Base-by-base conservation (phyloP, 2,329 filamentous ascomycete genomes). In the Furcasterigmium furcatum region DNA sequence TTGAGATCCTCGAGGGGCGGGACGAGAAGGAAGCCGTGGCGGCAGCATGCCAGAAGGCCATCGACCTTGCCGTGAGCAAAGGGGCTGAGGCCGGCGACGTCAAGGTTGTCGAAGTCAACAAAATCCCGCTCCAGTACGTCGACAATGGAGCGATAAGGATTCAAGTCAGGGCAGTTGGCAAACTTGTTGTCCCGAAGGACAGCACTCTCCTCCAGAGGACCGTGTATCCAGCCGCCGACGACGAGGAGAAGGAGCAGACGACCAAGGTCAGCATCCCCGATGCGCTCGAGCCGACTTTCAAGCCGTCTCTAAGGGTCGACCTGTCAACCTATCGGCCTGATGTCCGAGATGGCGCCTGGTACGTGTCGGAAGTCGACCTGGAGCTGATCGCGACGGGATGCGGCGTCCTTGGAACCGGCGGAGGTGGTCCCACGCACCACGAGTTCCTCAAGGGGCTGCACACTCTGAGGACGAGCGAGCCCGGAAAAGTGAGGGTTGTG, bases 21-120 rank as follows among this genome's bases (percentile, higher is more conserved):
- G 55, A 64, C 4, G 61, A 67, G 24, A 61, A 66, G 44, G 57
- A 58, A 0, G 60, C 72, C 1, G 60, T 73, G 3, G 61, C 65
- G 19, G 66, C 64, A 5, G 70, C 68, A 1, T 63, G 66, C 18
- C 56, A 68, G 27, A 60, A 58, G 12, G 74, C 71, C 2, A 64
- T 76, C 6, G 67, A 71, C 22, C 69, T 64, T 40, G 67, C 72
- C 0, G 60, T 77, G 9, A 61, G 60, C 3, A 68, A 68, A 16
- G 77, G 77, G 5, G 77, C 76, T 2, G 54, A 63, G 2, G 56
- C 60, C 3, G 62, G 65, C 3, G 65, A 64, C 18, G 66, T 74
- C 16, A 60, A 65, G 34, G 66, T 76, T 35, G 72, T 70, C 1
- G 71, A 73, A 48, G 55, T 76, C 16, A 72, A 74, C 48, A 71